Conservation (phyloP, 2,329 filamentous ascomycete species). For the Aureobasidium sp. region DNA sequence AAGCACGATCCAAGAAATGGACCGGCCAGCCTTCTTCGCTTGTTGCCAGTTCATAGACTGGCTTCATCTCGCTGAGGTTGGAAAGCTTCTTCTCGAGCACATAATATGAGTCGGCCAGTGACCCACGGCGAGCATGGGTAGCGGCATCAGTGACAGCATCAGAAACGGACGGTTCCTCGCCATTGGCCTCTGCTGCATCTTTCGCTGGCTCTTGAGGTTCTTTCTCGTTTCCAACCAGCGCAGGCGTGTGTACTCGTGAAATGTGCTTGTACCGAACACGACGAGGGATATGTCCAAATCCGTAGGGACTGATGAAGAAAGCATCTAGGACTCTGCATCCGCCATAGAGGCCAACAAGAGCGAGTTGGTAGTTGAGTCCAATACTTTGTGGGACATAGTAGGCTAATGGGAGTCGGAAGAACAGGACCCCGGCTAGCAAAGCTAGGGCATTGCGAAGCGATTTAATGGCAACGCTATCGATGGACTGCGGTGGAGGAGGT, state of each 20-base stretch:
- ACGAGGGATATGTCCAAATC: conserved; percentile 32
- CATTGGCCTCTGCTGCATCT: neutral
- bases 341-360: conserved; percentile 35
- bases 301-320: conserved; percentile 35
- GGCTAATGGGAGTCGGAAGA: conserved; percentile 33
- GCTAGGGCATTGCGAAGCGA: conserved; percentile 31
- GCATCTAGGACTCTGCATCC: conserved; percentile 33
- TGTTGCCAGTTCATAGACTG: conserved; percentile 30
- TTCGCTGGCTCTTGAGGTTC: neutral
- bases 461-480: conserved; percentile 23
- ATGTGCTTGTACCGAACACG: conserved; percentile 34
- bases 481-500: conserved; percentile 29
- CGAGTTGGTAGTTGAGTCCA: conserved; percentile 37
- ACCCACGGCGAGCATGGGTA: conserved; percentile 9
- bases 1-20: conserved; percentile 30
- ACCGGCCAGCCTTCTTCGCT: conserved; percentile 33
- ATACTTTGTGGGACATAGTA: conserved; percentile 37
- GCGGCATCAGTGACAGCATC: neutral
- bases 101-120: conserved; percentile 11
- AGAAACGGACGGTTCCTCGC: neutral
- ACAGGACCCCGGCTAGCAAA: conserved; percentile 28
- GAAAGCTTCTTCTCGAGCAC: conserved; percentile 11
- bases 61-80: conserved; percentile 12
- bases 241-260: conserved; percentile 23
- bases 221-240: neutral